Base-by-base conservation (phyloP, 176 grass and related monocot genomes). In the Phragmites australis region DNA sequence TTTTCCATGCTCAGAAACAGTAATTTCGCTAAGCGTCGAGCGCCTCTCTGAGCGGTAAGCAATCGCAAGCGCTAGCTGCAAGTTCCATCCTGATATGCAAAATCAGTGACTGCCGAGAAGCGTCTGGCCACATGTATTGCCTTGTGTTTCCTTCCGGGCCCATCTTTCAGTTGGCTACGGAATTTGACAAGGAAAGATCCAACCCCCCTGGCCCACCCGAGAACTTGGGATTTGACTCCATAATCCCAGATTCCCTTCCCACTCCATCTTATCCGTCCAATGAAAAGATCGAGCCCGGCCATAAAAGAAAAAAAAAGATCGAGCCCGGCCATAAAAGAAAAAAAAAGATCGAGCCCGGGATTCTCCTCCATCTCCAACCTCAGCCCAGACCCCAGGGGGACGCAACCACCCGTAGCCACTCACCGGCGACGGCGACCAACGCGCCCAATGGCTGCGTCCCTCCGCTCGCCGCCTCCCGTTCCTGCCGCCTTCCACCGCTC, bases 221-320 rank as follows among this genome's bases (percentile, higher is more conserved):
- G 13, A 31, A 22, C 50, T 66, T 72, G 29, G 48, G 48, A 56
- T 6, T 39, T 32, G 71, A 70, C 42, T 48, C 57, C 46, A 82
- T 47, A 48, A 52, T 16, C 31, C 21, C 4, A 21, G 65, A 29
- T 70, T 26, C 59, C 43, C 41, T 41, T 21, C 17, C 27, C 26
- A 50, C 31, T 82, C 78, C 78, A 61, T 81, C 61, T 82, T 87
- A 87, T 82, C 79, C 85, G 85, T 77, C 65, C 79, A 62, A 17
- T 10, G 7, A 3, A 31, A 51, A 23, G n/a, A 51, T 18, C 66
- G 8, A 63, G 5, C 70, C 27, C 61, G 18, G 27, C 65, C n/a
- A n/a, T n/a, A n/a, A n/a, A n/a, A n/a, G n/a, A n/a, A n/a, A n/a
- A n/a, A n/a, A 3, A 31, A 51, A 23, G n/a, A 51, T 18, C 66